These are phyloP conservation scores for Myxozyma lipomycoides DNA, from an alignment of 805 yeast species.

Conservation along the genomic window DNA sequence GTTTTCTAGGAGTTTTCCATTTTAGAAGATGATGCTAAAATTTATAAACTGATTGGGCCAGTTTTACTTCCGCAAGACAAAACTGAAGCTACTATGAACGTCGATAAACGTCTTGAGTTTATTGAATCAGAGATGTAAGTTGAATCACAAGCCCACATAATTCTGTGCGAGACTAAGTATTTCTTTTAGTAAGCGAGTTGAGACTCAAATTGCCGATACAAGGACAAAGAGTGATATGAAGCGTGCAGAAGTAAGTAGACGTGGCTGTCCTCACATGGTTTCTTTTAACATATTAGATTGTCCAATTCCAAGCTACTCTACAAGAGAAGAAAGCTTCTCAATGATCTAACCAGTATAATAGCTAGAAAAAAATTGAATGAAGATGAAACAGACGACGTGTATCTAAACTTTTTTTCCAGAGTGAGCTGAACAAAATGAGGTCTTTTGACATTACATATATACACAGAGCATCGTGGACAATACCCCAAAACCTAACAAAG, in stretches of 20 bases:
- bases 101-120: slow-evolving; percentile 83
- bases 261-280: neutral
- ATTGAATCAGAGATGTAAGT: slow-evolving; percentile 70
- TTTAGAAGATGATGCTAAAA: slow-evolving; percentile 64
- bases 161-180: neutral
- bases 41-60: slow-evolving; percentile 89
- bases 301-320: slow-evolving; percentile 20
- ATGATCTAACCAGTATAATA: neutral
- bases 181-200: slow-evolving; percentile 52
- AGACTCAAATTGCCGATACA: slow-evolving; percentile 56
- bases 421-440: neutral
- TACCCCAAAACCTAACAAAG: no score
- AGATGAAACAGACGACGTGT: neutral
- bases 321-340: slow-evolving; percentile 8
- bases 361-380: neutral
- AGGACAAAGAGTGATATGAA: slow-evolving; percentile 56
- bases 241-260: slow-evolving; percentile 45
- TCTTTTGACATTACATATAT: no score
- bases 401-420: neutral
- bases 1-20: slow-evolving; percentile 56
- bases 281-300: slow-evolving; percentile 13
- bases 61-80: slow-evolving; percentile 86
- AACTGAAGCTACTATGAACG: slow-evolving; percentile 76
- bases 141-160: neutral
- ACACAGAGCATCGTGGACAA: no score